Conservation (phyloP, 1,284 basidiomycete genomes). For the Heterobasidion parviporum region DNA sequence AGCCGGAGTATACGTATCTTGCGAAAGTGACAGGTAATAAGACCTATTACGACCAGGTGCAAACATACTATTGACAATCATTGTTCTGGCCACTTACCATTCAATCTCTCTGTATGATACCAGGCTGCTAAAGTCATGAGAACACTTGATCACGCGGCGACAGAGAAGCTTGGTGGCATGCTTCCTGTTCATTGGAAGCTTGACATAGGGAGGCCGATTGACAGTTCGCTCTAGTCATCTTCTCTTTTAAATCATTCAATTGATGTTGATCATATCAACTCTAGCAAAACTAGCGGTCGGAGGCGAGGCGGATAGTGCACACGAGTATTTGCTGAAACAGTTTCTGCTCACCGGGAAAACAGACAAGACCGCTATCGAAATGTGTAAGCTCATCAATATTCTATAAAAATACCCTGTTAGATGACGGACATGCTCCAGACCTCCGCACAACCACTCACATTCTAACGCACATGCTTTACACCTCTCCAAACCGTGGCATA, state of each 20-base stretch:
- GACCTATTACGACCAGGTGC: constrained; percentile 41
- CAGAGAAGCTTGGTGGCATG: constrained; percentile 41
- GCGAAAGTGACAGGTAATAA: constrained; percentile 44
- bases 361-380: constrained; percentile 48
- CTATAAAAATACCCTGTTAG: too few species aligned
- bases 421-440: constrained; percentile 48
- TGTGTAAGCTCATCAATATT: constrained; percentile 39
- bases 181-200: constrained; percentile 47
- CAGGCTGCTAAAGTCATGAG: constrained; percentile 47
- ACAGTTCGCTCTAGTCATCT: background rate
- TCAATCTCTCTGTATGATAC: too few species aligned
- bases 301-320: constrained; percentile 58
- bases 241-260: background rate
- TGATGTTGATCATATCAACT: background rate
- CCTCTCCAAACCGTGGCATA: constrained; percentile 56
- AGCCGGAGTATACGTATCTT: constrained; percentile 51
- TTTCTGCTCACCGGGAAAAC: constrained; percentile 57
- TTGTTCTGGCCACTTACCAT: background rate
- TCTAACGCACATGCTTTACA: constrained; percentile 54
- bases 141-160: constrained; percentile 34
- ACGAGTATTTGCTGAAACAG: constrained; percentile 72
- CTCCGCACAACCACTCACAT: constrained; percentile 55
- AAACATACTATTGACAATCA: background rate
- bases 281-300: constrained; percentile 22
- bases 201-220: constrained; percentile 30